Percentiles rank a stretch among this genome's conserved stretches.
Conservation (phyloP, 768 basidiomycete species). For the Boletales sp. region DNA sequence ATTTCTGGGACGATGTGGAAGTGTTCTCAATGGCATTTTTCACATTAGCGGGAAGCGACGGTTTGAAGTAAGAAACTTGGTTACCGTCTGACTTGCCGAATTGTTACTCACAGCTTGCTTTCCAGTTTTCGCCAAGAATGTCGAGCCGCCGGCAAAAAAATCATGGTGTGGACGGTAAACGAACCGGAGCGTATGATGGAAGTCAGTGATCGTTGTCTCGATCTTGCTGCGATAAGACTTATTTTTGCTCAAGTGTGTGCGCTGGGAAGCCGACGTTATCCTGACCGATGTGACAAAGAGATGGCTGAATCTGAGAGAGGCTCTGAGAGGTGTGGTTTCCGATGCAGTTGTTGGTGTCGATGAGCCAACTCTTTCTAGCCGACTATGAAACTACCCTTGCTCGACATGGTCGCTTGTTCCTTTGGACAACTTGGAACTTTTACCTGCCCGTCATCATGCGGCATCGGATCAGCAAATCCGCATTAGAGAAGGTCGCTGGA, state of each 20-base stretch:
- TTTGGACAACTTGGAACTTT: slow-evolving; percentile 66
- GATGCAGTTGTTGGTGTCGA: background rate
- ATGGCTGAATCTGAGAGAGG: slow-evolving; percentile 62
- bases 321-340: slow-evolving; percentile 47
- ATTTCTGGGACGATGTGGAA: slow-evolving; percentile 86
- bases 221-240: background rate
- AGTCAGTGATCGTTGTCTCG: slow-evolving; percentile 38
- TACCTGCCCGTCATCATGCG: slow-evolving; percentile 48
- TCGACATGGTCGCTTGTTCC: slow-evolving; percentile 62
- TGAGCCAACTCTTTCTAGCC: slow-evolving; percentile 31
- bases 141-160: slow-evolving; percentile 69
- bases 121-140: slow-evolving; percentile 78
- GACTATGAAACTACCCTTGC: slow-evolving; percentile 66
- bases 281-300: slow-evolving; percentile 71
- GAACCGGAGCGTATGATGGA: slow-evolving; percentile 86
- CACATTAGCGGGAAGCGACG: slow-evolving; percentile 66
- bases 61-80: slow-evolving; percentile 49
- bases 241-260: slow-evolving; percentile 50
- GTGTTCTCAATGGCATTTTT: slow-evolving; percentile 84
- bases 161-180: slow-evolving; percentile 98
- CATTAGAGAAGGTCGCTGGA: slow-evolving; percentile 51
- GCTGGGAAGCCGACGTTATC: slow-evolving; percentile 77
- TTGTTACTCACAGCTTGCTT: slow-evolving; percentile 4
- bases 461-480: slow-evolving; percentile 25
- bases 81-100: background rate